Base-by-base conservation (phyloP, 495 filamentous ascomycete species). In the Oleoguttula mirabilis region DNA sequence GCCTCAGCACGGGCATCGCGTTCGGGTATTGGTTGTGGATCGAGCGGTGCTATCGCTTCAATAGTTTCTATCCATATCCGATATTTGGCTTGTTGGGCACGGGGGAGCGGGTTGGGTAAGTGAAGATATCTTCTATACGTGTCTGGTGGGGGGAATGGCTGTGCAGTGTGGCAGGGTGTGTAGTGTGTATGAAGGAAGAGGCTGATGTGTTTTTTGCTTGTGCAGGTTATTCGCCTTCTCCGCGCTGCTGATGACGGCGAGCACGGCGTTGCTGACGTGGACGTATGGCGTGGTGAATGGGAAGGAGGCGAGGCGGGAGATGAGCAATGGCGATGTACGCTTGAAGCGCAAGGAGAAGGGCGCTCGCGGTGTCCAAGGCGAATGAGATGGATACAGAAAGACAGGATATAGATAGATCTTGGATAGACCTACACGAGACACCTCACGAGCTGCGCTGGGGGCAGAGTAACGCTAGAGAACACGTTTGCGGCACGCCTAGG, bases 21-120 rank as follows among this genome's bases (percentile, higher is more conserved):
- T 73, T 85, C 40, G 60, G 65, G 11, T 94, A 94, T 60, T 94
- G 84, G 84, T 71, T 79, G 43, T 93, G 87, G 87, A 72, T 93
- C 5, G 84, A 94, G 57, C 69, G 70, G 19, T 92, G 84, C 64
- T 84, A 77, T 52, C 50, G 62, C 14, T 62, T 72, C 39, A 93
- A 93, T 51, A 82, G 83, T 55, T 87, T 75, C 75, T 94, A 93
- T 50, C 87, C 87, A 3, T 94, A 94, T 65, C 86, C 87, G 3
- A 70, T 93, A 12, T 82, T 94, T 46, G 75, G 68, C 2, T 57
- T 74, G 16, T 58, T 90, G 21, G 65, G 60, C 32, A 76, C 73
- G 1, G 55, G 65, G 43, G 72, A 80, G 47, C 72, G 87, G 19
- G 57, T 77, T 22, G 60, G 70, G 12, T 66, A 22, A 22, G 48